Evolutionary conservation across 1,139 yeast genomes (phyloP).

Genomic region (Arxiozyma bovina): DNA sequence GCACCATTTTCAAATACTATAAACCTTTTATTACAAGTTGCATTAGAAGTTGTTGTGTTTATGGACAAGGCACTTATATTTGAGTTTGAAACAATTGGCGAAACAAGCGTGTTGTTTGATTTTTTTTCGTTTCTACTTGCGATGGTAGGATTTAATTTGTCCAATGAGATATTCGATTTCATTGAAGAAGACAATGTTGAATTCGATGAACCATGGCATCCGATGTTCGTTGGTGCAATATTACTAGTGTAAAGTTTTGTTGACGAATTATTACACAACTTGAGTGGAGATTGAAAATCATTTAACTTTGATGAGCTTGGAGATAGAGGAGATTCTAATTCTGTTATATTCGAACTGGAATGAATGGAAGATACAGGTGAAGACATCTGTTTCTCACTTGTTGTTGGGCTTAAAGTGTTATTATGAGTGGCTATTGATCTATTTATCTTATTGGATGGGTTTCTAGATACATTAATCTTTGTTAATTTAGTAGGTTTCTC

Average conservation of each 20-base stretch:
- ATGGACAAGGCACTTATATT: slow-evolving; percentile 2
- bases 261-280: not conserved
- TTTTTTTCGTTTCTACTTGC: not conserved
- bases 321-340: not conserved
- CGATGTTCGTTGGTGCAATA: not conserved
- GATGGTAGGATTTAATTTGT: not conserved
- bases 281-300: not conserved
- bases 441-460: not conserved
- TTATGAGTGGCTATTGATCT: not conserved
- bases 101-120: not conserved
- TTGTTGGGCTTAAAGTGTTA: not conserved
- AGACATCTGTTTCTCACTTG: not conserved
- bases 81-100: not conserved
- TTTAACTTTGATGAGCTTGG: not conserved
- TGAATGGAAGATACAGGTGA: not conserved
- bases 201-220: not conserved
- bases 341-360: not conserved
- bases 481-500: not conserved
- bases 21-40: slow-evolving; percentile 16
- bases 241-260: not conserved
- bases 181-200: not conserved
- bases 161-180: not conserved
- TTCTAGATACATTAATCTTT: not conserved
- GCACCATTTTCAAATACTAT: slow-evolving; percentile 45
- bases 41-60: not conserved